Base-by-base conservation (phyloP, 495 filamentous ascomycete genomes). In the Sordaria brevicollis region DNA sequence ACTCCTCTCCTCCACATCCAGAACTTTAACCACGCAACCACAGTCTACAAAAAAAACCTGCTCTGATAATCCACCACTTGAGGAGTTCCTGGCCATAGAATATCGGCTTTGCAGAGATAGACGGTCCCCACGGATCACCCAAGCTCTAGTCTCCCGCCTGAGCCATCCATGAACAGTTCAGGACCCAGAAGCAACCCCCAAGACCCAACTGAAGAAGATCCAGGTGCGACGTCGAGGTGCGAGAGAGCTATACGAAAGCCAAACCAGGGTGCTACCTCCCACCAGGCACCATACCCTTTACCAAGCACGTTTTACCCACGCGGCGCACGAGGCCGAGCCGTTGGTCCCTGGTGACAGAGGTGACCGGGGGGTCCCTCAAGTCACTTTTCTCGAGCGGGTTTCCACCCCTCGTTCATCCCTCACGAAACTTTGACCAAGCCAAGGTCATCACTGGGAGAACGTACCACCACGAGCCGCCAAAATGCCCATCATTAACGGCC, bases 401-500 rank as follows among this genome's bases (percentile, higher is more conserved):
- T 66, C 65, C 31, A 37, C 31, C 65, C 35, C 31, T 35, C 65
- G n/a, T 5, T 66, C 65, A 35, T 35, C 33, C 17, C 31, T 66
- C 31, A 37, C 31, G 4, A 41, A n/a, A 11, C n/a, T 66, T 66
- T 66, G 65, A 33, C 7, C 5, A 25, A 17, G 65, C 7, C 5
- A 25, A 17, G 65, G 65, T 66, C 65, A 37, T 36, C 65, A 34
- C 65, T 37, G 11, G 49, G 25, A 31, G 13, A 31, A 31, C 49
- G 13, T 62, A 62, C 25, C 49, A 31, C 13, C 49, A 54, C 13
- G 10, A 70, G 17, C 66, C n/a, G 57, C 66, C 74, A 80, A 76
- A 38, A 87, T 87, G 85, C 85, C 85, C 71, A 74, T 86, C 10
- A 84, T 87, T 65, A 83, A 87, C 73, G 85, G 85, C 66, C 79